Evolutionary conservation across 1,284 basidiomycete species (phyloP), one percentile per base, ranked within the genome.

Genomic region (Cutaneotrichosporon mucoides): DNA sequence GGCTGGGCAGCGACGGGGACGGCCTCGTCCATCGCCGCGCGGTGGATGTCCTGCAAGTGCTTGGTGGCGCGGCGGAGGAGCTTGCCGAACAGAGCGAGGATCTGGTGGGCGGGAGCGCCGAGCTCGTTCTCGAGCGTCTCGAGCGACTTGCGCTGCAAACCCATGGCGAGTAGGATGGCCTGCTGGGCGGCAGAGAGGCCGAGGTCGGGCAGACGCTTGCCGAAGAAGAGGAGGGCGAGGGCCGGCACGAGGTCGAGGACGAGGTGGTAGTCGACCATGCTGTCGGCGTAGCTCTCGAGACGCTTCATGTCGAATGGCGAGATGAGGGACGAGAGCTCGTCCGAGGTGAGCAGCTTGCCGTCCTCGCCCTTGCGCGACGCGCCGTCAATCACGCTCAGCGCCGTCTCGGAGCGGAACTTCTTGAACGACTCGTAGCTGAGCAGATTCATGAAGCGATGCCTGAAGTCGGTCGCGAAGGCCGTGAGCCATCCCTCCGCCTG

Each of bases 251-350:
- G 82, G 76, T 99, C 96, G 51, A 99, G 82, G 59, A 99, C 86
- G 69, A 97, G 90, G 73, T 97, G 93, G 73, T 95, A 96, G 77
- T 99, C 96, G 50, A 99, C 83, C 85, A 90, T 87, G 78, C 94
- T 96, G 76, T 95, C 93, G 5, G 92, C 88, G 70, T 99, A 99
- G 6, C 94, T 90, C 67, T 95, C 90, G 40, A 99, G 84, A 2
- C 96, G 87, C 79, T 98, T 98, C 69, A 99, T 82, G 78, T 99
- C 96, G 73, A 97, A 98, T 0, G 95, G 92, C 1, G 92, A 87
- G 61, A 96, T 77, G 13, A 90, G 77, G 44, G 87, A 80, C 1
- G 84, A 82, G 8, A 99, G 81, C 69, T 98, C 93, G 1, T 82
- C 71, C 2, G 87, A 77, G 86, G 79, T 57, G 77, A 89, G 41